Evolutionary conservation across 352 stramenopile species (phyloP), one percentile per base, ranked within the genome.

Genomic region (Globisporangium parvum): DNA sequence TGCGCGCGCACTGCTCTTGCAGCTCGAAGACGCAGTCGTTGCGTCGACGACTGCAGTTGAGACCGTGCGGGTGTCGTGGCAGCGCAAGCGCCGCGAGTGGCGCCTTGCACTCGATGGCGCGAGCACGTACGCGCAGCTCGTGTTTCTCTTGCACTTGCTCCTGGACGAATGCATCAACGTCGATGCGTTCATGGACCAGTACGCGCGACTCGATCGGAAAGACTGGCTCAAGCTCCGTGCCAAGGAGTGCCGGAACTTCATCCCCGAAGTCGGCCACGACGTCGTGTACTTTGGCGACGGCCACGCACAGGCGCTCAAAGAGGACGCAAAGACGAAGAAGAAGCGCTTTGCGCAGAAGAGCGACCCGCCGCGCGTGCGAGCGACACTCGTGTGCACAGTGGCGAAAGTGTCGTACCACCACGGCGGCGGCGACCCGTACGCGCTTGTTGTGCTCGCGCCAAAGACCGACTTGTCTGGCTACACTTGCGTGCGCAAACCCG

Each of bases 271-370:
- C 17, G 80, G 72, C 51, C 75, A 76, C 18, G 54, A 71, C 10
- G 72, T 91, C 31, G 60, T 91, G 9, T 93, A 93, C 51, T 93
- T 93, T 40, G 84, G 84, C 28, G 76, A 91, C 60, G 84, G 84
- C 1, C 84, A 93, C 60, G 68, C 63, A 2, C 57, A 87, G 53
- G 84, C 84, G n/a, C 45, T 93, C 33, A 88, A 89, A 67, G 79
- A 89, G 67, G 84, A 93, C 48, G 68, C 69, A 2, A 91, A 91
- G 55, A 70, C 62, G 11, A 89, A 87, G 69, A 85, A 80, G 67
- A 91, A 87, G 53, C 65, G 77, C 1, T 88, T 91, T 26, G 77
- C 77, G 0, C 73, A 87, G 28, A 89, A 91, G 48, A 86, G 77
- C 20, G 81, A 90, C 55, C 51, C 67, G 15, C 77, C 80, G 42